These are phyloP conservation scores for Hansenula sp. DNA, from an alignment of 1,139 yeast genomes.

Conservation along the genomic window DNA sequence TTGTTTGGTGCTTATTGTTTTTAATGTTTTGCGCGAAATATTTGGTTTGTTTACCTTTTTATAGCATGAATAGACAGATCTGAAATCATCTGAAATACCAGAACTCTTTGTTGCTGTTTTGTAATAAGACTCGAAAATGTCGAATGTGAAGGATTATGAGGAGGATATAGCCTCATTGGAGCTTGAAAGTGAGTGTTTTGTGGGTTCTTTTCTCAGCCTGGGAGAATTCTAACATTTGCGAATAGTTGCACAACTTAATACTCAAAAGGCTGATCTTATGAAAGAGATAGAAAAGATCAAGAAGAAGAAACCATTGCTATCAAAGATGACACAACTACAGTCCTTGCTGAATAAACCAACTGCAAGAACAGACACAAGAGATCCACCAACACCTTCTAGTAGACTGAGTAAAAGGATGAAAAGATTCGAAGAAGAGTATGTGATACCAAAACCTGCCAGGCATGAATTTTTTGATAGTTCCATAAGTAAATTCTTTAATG, in stretches of 20 bases:
- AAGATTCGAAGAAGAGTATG: constrained; percentile 13
- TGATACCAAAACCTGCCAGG: constrained; percentile 23
- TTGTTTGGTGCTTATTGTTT: not conserved
- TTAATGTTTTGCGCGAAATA: not conserved
- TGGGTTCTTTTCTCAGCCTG: not conserved
- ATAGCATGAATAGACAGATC: not conserved
- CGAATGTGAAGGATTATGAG: constrained; percentile 7
- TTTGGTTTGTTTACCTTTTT: not conserved
- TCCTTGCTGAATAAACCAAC: constrained; percentile 2
- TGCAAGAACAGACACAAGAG: too few relatives aligned
- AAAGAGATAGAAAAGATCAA: constrained; percentile 21
- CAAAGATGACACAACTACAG: constrained; percentile 12
- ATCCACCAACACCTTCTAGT: too few relatives aligned
- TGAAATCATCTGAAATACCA: not conserved
- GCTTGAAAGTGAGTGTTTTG: constrained; percentile 17
- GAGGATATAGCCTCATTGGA: constrained; percentile 21
- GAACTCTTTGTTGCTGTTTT: not conserved
- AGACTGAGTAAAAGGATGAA: constrained; percentile 4
- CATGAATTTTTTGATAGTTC: constrained; percentile 32
- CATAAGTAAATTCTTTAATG: constrained; percentile 23
- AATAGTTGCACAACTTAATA: constrained; percentile 18
- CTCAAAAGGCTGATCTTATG: constrained; percentile 16
- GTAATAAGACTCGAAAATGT: not conserved
- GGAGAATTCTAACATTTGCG: not conserved
- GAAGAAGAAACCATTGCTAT: constrained; percentile 12